These are phyloP conservation scores for Fusarium secorum DNA, from an alignment of 2,329 filamentous ascomycete genomes.

Conservation along the genomic window DNA sequence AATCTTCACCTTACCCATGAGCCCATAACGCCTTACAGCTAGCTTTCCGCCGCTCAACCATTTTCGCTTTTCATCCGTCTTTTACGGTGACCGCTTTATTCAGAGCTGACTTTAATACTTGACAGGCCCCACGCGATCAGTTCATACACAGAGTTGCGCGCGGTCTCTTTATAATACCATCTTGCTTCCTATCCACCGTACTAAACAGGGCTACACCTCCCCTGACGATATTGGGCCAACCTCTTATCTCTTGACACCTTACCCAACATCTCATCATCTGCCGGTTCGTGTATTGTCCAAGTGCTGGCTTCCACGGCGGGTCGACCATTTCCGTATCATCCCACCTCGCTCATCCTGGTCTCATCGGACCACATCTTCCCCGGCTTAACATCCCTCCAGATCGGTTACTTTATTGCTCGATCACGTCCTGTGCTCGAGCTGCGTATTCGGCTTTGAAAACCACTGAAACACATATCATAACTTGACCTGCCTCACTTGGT, in stretches of 20 bases:
- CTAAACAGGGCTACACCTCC: background rate
- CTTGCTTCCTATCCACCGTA: background rate
- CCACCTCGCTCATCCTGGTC: conserved; percentile 40
- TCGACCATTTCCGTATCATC: conserved; percentile 28
- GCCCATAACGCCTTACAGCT: conserved; percentile 13
- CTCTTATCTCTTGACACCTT: conserved; percentile 5
- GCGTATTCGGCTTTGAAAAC: conserved; percentile 33
- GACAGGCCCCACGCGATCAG: conserved; percentile 27
- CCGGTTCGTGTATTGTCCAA: conserved; percentile 28
- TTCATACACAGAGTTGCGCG: conserved; percentile 5
- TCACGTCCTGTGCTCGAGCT: conserved; percentile 15
- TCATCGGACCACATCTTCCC: conserved; percentile 39
- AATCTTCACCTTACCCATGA: conserved; percentile 38
- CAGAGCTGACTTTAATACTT: conserved; percentile 29
- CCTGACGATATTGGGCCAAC: conserved; percentile 1
- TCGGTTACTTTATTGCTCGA: conserved; percentile 34
- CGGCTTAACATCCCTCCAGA: conserved; percentile 35
- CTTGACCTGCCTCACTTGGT: conserved; percentile 11
- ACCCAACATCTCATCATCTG: conserved; percentile 10
- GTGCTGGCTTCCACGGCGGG: conserved; percentile 31
- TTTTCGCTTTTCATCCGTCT: conserved; percentile 10
- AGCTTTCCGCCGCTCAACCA: conserved; percentile 10
- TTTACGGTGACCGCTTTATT: conserved; percentile 34
- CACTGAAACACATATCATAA: conserved; percentile 30
- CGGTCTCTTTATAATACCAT: background rate